A percentile compares a stretch with the other conserved stretches of the same genome.
These are phyloP conservation scores for Glycyrrhiza uralensis DNA, from an alignment of 306 rosid genomes.

Conservation along the genomic window DNA sequence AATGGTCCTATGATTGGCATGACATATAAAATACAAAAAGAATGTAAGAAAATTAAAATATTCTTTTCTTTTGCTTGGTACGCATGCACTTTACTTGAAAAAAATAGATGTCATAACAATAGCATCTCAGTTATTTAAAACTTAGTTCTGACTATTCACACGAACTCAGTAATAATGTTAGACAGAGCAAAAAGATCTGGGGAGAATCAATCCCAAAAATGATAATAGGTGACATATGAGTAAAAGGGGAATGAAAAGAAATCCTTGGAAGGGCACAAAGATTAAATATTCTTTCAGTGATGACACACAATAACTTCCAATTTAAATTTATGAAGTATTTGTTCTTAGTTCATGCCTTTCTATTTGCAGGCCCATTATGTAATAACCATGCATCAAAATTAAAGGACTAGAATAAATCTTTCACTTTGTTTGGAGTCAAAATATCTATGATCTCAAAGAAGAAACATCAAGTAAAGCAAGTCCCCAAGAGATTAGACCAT, in stretches of 20 bases:
- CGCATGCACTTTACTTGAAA: neutral
- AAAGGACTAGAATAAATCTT: too few relatives aligned
- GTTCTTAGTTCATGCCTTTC: neutral
- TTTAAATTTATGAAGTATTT: neutral
- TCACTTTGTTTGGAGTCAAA: too few relatives aligned
- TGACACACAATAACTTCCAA: neutral
- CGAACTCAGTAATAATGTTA: neutral
- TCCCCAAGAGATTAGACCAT: neutral
- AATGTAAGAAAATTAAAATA: neutral
- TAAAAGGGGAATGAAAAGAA: neutral
- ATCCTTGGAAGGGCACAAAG: neutral
- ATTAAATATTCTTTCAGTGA: constrained; percentile 6
- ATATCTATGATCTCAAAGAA: neutral
- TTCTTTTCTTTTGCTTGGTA: neutral
- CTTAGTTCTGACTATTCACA: neutral
- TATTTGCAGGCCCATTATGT: neutral
- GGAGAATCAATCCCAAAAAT: neutral
- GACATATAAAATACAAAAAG: neutral
- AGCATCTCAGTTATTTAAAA: neutral
- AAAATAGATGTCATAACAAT: neutral
- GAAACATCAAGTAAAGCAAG: neutral
- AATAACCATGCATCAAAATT: neutral
- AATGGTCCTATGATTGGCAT: neutral
- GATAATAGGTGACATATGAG: neutral
- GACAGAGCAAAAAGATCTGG: neutral